Evolutionary conservation across 2,329 filamentous ascomycete species (phyloP).

Genomic region (Arthroderma sp.): DNA sequence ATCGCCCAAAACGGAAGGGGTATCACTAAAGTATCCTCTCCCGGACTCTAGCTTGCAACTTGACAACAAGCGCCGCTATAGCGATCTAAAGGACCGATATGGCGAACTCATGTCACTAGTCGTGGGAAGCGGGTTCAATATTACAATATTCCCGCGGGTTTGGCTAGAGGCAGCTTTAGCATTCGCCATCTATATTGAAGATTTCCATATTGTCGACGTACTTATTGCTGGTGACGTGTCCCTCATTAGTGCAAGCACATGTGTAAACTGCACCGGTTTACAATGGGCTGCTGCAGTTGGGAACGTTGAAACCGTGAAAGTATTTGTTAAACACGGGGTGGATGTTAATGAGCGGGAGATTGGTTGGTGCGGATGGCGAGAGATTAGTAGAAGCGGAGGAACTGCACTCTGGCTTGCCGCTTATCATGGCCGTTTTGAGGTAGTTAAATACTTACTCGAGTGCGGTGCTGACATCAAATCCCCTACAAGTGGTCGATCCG

Average conservation of each 20-base stretch:
- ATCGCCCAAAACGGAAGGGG: too few species aligned
- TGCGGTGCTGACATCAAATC: conserved; percentile 31
- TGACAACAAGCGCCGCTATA: too few species aligned
- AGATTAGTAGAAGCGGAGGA: background rate
- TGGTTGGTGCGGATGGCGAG: background rate
- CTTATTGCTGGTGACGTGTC: too few species aligned
- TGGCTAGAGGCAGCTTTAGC: too few species aligned
- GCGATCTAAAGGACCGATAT: too few species aligned
- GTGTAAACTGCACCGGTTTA: background rate
- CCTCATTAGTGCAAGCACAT: background rate
- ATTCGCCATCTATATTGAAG: too few species aligned
- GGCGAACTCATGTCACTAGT: too few species aligned
- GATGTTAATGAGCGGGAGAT: conserved; percentile 2
- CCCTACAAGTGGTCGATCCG: conserved; percentile 12
- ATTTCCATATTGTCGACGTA: too few species aligned
- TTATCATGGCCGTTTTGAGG: background rate
- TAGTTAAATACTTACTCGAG: conserved; percentile 19
- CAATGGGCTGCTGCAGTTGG: background rate
- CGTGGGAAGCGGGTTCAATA: too few species aligned
- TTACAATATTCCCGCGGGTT: too few species aligned
- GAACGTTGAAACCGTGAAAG: background rate
- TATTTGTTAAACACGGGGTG: background rate
- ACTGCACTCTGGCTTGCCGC: conserved; percentile 14
- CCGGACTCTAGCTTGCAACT: too few species aligned
- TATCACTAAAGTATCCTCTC: too few species aligned